Evolutionary conservation across 345 rosid genomes (phyloP), one percentile per base, ranked within the genome.

Genomic region (Moricandia moricandioides): DNA sequence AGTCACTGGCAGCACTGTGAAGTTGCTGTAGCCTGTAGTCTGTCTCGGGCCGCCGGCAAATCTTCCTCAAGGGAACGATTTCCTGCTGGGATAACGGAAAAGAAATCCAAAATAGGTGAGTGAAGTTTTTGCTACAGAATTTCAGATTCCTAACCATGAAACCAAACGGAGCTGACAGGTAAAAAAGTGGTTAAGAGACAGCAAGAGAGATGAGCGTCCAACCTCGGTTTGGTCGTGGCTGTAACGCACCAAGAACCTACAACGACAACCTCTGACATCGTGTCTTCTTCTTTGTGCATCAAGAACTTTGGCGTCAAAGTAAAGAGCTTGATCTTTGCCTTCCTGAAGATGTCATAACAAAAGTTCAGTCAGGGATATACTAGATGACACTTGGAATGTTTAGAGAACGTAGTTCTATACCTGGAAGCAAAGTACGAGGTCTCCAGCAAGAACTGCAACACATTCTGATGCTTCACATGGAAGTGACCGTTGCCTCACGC

Each of bases 401-500:
- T 26, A 57, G 62, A 26, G 5, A 57, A 27, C 34, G n/a, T 57
- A 57, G 62, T 40, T 39, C 29, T 29, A 68, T 57, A 92, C 99
- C 97, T 92, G 99, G 88, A 96, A 96, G 84, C 98, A 96, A 69
- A 96, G 97, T 30, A 91, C 86, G 75, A 91, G 93, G 82, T 96
- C 99, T 72, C 97, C 98, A 1, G 98, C 91, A 83, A 96, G 96
- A 79, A 96, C 97, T n/a, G 89, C 98, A 81, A 91, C 98, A 76
- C 99, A 96, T 81, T 96, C 99, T 4, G 97, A 86, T 77, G 98
- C 91, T 88, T 96, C 99, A 73, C 98, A 96, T 9, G 99, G 98
- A 74, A 91, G 98, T 69, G 99, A 92, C 4, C 99, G 90, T 78
- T 88, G 98, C 77, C 99, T 85, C 62, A 92, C 85, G 74, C 86